Base-by-base conservation (phyloP, 768 basidiomycete species). In the Lentinula edodes region DNA sequence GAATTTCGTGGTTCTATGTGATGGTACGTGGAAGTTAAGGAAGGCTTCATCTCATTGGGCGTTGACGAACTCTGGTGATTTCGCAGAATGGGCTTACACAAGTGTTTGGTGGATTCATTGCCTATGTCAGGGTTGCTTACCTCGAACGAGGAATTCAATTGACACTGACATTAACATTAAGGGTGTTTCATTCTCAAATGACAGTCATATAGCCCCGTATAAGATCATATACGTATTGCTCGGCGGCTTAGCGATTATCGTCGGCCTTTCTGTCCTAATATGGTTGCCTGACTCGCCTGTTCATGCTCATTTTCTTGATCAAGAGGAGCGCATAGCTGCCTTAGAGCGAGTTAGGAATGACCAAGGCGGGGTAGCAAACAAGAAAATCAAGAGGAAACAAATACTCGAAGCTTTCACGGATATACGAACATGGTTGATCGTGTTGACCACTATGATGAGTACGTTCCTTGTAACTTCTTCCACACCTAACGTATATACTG, bases 271-370 rank as follows among this genome's bases (percentile, higher is more conserved):
- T 48, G 83, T 88, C 3, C 68, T 88, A 8, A 72, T 88, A 8
- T 85, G 79, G 81, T 74, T 88, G 15, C 86, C 87, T 0, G 86
- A 88, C 67, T 86, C 86, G 0, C 87, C 86, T 4, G 83, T 87
- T 3, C 80, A 83, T 64, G 86, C 87, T 1, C 71, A 66, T 5
- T 78, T 84, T 66, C 73, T 88, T 15, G 83, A 79, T 0, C 76
- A 74, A 58, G 82, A 86, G 66, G 86, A 89, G 64, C 77, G 84
- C 4, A 78, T 87, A 50, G 84, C 86, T 43, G 84, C 78, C 2
- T 70, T 88, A 39, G 87, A 88, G 68, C 80, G 87, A 45, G 84
- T 89, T 9, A 82, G 84, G n/a, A 78, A 86, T 62, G 85, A 87
- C 63, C 81, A 85, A 63, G 83, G 84, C 46, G 88, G 87, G 0